These are phyloP conservation scores for Termitomyces sp. DNA, from an alignment of 768 basidiomycete genomes.

Conservation along the genomic window DNA sequence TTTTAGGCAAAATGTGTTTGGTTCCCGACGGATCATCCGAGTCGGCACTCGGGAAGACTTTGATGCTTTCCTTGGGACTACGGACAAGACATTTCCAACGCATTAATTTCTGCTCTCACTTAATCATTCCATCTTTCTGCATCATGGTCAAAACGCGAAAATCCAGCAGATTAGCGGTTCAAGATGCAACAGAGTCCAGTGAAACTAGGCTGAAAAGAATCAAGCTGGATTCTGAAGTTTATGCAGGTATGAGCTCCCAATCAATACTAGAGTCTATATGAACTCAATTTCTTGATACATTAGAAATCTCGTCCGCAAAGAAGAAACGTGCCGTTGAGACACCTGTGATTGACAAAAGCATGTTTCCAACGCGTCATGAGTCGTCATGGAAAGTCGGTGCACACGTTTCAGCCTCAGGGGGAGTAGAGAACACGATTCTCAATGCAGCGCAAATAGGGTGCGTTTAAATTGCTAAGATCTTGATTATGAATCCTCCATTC, in stretches of 20 bases:
- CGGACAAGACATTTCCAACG: neutral
- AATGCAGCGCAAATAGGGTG: slow-evolving; percentile 73
- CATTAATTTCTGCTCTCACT: neutral
- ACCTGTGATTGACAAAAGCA: slow-evolving; percentile 9
- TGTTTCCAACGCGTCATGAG: slow-evolving; percentile 23
- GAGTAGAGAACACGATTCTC: slow-evolving; percentile 64
- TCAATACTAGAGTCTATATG: neutral
- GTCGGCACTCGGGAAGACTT: neutral
- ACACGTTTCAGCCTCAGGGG: slow-evolving; percentile 78
- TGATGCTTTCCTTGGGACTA: neutral
- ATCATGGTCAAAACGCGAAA: slow-evolving; percentile 10
- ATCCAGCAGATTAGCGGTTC: neutral
- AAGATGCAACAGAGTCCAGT: neutral
- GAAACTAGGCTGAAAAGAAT: slow-evolving; percentile 6
- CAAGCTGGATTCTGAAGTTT: slow-evolving; percentile 1
- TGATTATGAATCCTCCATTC: neutral
- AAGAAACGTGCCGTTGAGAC: slow-evolving; percentile 11
- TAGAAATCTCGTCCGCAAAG: neutral
- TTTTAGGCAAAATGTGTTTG: no score
- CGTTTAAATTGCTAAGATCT: slow-evolving; percentile 7
- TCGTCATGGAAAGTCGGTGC: slow-evolving; percentile 72
- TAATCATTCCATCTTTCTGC: no score
- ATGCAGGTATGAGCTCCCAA: neutral
- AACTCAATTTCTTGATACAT: neutral
- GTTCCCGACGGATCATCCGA: no score